Evolutionary conservation across 2,329 filamentous ascomycete species (phyloP), one percentile per base, ranked within the genome.

Genomic region (Didymellaceae sp.): DNA sequence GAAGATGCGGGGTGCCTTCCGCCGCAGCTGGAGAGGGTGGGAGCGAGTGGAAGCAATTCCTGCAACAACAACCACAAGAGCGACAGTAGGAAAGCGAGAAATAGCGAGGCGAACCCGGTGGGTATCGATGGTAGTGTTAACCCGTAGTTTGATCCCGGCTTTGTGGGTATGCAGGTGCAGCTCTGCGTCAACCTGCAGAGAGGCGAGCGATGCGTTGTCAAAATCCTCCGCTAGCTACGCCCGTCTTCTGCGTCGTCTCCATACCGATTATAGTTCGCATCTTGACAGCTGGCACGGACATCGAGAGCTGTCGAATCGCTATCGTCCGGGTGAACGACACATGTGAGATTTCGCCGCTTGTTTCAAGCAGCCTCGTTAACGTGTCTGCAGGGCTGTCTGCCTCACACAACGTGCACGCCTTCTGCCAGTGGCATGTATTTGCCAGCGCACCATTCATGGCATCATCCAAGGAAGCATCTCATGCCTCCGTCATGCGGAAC

Each of bases 101-200:
- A 57, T 46, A 55, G 55, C 63, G 67, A 66, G 61, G 62, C 66
- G 62, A 43, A 53, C 61, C 54, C 55, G 37, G 44, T 60, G 57
- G 59, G 44, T 57, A 55, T 55, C 57, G 54, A 57, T 63, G 59
- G 53, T 66, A 67, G 66, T 68, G 66, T 67, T 67, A 71, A 65
- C 61, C 63, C 64, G 58, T 54, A 53, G 62, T 58, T 64, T 35
- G 18, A 61, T 63, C 58, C 70, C 67, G 59, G 59, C 54, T 47
- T 54, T 56, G 61, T 68, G 68, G 67, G 60, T 61, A 65, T 65
- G 66, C 59, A 63, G 63, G 54, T 69, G 69, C 69, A 73, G 67
- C 63, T 68, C 68, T 72, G 70, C 69, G 66, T 72, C 69, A 72
- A 71, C 71, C 47, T 72, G 68, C 70, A 72, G 66, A 55, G 55